A percentile compares a stretch with the other conserved stretches of the same genome.
These are phyloP conservation scores for Scedosporium boydii DNA, from an alignment of 2,329 filamentous ascomycete species.

Conservation along the genomic window DNA sequence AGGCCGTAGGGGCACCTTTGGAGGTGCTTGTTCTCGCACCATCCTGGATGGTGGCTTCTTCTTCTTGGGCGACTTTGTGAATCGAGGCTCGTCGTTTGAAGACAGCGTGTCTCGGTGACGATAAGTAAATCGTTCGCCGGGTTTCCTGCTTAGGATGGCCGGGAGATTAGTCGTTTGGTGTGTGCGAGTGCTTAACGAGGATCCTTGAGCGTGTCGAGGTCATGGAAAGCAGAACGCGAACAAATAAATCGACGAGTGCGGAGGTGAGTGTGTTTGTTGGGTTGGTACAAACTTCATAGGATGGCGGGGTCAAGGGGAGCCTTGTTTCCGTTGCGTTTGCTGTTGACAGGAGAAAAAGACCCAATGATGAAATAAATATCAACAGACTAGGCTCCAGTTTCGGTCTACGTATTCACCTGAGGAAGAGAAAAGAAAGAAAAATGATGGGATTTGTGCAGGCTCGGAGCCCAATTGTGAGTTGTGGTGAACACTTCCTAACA, in stretches of 20 bases:
- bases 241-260: not conserved
- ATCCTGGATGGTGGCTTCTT: constrained; percentile 18
- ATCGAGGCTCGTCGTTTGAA: constrained; percentile 7
- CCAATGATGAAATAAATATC: not conserved
- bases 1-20: constrained; percentile 32
- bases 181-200: not conserved
- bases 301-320: not conserved
- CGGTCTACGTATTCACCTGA: not conserved
- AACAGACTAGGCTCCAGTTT: not conserved
- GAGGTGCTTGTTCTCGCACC: constrained; percentile 38
- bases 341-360: not conserved
- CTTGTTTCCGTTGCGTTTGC: not conserved
- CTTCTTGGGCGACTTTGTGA: constrained; percentile 5
- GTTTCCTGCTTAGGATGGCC: not conserved
- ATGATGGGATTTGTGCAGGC: not conserved
- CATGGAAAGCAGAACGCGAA: not conserved
- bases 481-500: not conserved
- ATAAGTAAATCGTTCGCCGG: constrained; percentile 6
- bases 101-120: constrained; percentile 10
- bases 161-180: not conserved
- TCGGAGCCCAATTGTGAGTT: not conserved
- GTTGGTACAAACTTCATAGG: not conserved
- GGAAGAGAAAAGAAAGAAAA: not conserved
- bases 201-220: not conserved
- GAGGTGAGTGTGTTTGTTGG: not conserved